Evolutionary conservation across 805 yeast genomes (phyloP).

Genomic region (Wickerhamomyces silvicola): DNA sequence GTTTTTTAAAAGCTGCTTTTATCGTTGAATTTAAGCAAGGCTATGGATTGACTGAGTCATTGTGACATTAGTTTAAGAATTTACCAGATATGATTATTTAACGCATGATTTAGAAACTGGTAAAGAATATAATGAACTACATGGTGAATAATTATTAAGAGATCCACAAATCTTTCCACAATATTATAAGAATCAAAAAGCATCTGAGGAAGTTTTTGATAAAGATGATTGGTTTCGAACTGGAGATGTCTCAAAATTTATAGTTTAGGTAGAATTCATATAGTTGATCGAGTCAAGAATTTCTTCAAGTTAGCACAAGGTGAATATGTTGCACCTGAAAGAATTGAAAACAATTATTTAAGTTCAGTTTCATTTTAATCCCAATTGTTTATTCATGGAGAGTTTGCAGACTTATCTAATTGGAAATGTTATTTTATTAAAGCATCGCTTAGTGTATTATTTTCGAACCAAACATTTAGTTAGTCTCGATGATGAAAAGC

Average conservation of each 20-base stretch:
- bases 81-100: constrained; percentile 37
- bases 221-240: constrained; percentile 50
- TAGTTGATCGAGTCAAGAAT: constrained; percentile 51
- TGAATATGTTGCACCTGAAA: constrained; percentile 62
- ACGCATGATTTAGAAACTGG: constrained; percentile 18
- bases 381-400: constrained; percentile 53
- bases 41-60: constrained; percentile 50
- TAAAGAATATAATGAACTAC: constrained; percentile 20
- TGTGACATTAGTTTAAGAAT: constrained; percentile 45
- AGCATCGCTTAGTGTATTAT: too few species aligned
- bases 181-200: constrained; percentile 43
- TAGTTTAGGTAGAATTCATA: constrained; percentile 37
- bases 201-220: constrained; percentile 38
- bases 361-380: constrained; percentile 33
- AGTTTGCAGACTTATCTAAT: constrained; percentile 42
- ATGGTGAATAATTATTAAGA: constrained; percentile 46
- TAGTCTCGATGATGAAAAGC: constrained; percentile 7
- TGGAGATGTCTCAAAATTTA: constrained; percentile 47
- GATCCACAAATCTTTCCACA: constrained; percentile 50
- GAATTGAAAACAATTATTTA: constrained; percentile 50
- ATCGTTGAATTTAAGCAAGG: constrained; percentile 41
- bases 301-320: constrained; percentile 50
- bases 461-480: too few species aligned
- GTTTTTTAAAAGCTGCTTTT: constrained; percentile 46
- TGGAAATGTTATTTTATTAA: constrained; percentile 30